A percentile compares a stretch with the other conserved stretches of the same genome.
Evolutionary conservation across 2,329 filamentous ascomycete genomes (phyloP).

Genomic region (Trichoderma sp.): DNA sequence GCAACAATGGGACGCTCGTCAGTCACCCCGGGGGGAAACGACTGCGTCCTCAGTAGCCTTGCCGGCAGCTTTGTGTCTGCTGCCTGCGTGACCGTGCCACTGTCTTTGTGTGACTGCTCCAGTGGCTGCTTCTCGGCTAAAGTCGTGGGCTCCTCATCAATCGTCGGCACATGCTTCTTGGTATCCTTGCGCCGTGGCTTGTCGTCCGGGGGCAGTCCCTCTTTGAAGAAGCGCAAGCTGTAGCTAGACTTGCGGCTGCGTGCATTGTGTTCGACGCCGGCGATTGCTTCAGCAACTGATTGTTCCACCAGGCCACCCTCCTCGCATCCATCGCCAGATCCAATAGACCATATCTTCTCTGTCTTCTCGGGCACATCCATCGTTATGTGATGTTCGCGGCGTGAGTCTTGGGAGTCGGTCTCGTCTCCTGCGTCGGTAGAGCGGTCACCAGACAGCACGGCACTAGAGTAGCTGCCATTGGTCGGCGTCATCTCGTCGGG

Average conservation of each 20-base stretch:
- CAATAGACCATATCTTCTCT: conserved; percentile 68
- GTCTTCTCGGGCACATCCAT: conserved; percentile 54
- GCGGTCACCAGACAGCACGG: conserved; percentile 26
- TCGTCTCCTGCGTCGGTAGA: conserved; percentile 31
- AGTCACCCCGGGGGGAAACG: conserved; percentile 3
- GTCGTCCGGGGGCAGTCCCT: conserved; percentile 63
- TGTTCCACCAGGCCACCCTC: conserved; percentile 63
- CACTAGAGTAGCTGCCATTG: conserved; percentile 31
- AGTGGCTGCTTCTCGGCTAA: conserved; percentile 6
- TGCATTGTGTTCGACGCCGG: conserved; percentile 63
- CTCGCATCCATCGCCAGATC: conserved; percentile 52
- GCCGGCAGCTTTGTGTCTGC: not conserved
- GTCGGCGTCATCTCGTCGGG: conserved; percentile 37
- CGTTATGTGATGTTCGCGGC: conserved; percentile 8
- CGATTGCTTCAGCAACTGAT: conserved; percentile 64
- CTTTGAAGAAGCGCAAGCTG: conserved; percentile 67
- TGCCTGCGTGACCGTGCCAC: not conserved
- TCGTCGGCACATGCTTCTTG: conserved; percentile 44
- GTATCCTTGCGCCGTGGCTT: conserved; percentile 57
- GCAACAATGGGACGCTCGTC: conserved; percentile 5
- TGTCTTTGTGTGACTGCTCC: not conserved
- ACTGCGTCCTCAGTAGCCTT: conserved; percentile 8
- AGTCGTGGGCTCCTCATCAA: conserved; percentile 37
- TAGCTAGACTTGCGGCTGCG: conserved; percentile 70
- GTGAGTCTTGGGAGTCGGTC: conserved; percentile 15